These are phyloP conservation scores for Apostasia shenzhenica DNA, from an alignment of 106 monocot species.

Conservation along the genomic window DNA sequence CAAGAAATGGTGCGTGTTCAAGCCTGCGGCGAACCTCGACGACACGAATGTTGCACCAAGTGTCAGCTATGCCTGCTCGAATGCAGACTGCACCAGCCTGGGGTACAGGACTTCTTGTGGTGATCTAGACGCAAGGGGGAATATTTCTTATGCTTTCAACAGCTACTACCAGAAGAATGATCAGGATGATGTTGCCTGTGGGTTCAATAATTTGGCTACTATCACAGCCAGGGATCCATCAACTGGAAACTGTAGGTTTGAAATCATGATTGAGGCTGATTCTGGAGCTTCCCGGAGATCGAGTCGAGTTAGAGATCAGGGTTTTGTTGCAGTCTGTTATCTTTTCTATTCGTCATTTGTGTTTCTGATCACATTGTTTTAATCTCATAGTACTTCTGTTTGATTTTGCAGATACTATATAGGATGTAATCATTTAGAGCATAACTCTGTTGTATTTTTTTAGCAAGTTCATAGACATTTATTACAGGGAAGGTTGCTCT, in stretches of 20 bases:
- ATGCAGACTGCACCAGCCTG: slow-evolving; percentile 58
- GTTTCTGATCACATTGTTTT: slow-evolving; percentile 8
- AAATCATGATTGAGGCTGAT: slow-evolving; percentile 27
- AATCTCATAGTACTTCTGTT: background rate
- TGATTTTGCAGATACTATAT: background rate
- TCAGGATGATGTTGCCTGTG: slow-evolving; percentile 35
- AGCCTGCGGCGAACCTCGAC: slow-evolving; percentile 18
- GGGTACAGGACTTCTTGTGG: slow-evolving; percentile 50
- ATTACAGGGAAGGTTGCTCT: background rate
- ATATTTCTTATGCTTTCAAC: slow-evolving; percentile 40
- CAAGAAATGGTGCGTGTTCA: slow-evolving; percentile 49
- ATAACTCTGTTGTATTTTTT: background rate
- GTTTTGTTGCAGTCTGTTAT: background rate
- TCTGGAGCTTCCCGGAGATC: slow-evolving; percentile 15
- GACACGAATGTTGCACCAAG: slow-evolving; percentile 15
- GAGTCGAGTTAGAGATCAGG: background rate
- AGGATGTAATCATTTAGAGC: slow-evolving; percentile 1
- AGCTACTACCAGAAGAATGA: slow-evolving; percentile 37
- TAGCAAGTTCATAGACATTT: background rate
- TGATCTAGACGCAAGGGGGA: slow-evolving; percentile 24
- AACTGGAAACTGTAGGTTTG: slow-evolving; percentile 26
- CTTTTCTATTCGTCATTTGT: slow-evolving; percentile 5
- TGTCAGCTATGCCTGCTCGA: slow-evolving; percentile 39
- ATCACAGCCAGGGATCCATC: slow-evolving; percentile 27
- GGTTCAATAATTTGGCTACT: slow-evolving; percentile 22